These are phyloP conservation scores for Hortiboletus campestris DNA, from an alignment of 768 basidiomycete genomes.

Conservation along the genomic window DNA sequence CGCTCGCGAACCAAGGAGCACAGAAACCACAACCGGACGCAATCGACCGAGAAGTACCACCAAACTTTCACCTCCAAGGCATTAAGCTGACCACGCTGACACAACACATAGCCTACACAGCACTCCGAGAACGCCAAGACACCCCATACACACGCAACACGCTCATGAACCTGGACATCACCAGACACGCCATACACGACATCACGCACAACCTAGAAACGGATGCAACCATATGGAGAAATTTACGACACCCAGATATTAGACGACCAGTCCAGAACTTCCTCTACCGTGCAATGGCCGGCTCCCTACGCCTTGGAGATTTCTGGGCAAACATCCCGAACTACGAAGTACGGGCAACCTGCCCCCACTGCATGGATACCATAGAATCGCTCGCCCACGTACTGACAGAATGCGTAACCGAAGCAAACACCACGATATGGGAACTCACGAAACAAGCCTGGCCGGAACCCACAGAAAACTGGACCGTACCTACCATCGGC, in stretches of 20 bases:
- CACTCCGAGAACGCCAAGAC: too few species aligned
- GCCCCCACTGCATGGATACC: background rate
- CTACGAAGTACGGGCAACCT: background rate
- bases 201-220: background rate
- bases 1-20: conserved; percentile 16
- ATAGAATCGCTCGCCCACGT: background rate
- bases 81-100: background rate
- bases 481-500: too few species aligned
- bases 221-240: background rate
- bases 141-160: too few species aligned
- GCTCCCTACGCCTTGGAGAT: background rate
- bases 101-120: too few species aligned
- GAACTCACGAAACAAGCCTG: too few species aligned
- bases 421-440: too few species aligned
- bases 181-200: too few species aligned
- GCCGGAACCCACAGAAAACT: too few species aligned
- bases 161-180: too few species aligned
- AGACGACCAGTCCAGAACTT: background rate
- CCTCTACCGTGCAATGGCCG: background rate
- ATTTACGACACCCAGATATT: background rate
- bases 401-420: too few species aligned
- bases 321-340: background rate
- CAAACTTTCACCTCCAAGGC: conserved; percentile 8
- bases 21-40: background rate
- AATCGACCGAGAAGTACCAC: background rate